These are phyloP conservation scores for Lipomyces yarrowii DNA, from an alignment of 1,139 yeast species.

Conservation along the genomic window DNA sequence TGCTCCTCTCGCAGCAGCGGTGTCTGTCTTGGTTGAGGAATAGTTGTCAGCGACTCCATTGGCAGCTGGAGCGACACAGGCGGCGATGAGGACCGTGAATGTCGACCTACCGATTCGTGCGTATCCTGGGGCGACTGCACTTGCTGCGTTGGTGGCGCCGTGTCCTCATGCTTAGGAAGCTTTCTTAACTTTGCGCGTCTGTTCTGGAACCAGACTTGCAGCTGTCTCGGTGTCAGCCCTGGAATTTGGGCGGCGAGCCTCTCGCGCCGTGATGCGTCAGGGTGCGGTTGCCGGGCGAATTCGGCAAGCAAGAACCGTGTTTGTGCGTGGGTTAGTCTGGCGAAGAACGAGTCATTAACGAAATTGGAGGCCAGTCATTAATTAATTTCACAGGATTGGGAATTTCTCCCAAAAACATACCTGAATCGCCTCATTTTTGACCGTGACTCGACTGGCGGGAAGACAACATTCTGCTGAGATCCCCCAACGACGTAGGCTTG, in stretches of 20 bases:
- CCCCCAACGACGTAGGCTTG: background rate
- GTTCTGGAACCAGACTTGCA: conserved; percentile 35
- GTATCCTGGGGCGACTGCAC: background rate
- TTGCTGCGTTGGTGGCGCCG: background rate
- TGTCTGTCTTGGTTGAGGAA: background rate
- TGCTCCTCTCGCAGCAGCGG: background rate
- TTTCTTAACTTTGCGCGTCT: conserved; percentile 28
- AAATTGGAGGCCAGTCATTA: background rate
- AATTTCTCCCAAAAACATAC: background rate
- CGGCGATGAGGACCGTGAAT: background rate
- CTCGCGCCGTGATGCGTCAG: conserved; percentile 29
- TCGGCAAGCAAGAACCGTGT: conserved; percentile 33
- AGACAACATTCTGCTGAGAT: background rate
- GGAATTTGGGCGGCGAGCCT: conserved; percentile 31
- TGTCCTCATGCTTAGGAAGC: conserved; percentile 4
- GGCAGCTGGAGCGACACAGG: background rate
- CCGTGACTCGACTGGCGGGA: conserved; percentile 1
- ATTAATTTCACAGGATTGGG: background rate
- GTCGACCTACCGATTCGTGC: background rate
- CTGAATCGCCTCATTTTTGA: background rate
- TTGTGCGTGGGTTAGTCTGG: conserved; percentile 31
- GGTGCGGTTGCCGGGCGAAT: conserved; percentile 32
- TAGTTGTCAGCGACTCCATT: background rate
- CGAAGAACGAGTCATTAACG: background rate
- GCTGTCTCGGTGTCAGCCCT: conserved; percentile 31